phyloP scores from a whole-genome alignment of 2,329 filamentous ascomycete species.

The Claviceps sp. region DNA sequence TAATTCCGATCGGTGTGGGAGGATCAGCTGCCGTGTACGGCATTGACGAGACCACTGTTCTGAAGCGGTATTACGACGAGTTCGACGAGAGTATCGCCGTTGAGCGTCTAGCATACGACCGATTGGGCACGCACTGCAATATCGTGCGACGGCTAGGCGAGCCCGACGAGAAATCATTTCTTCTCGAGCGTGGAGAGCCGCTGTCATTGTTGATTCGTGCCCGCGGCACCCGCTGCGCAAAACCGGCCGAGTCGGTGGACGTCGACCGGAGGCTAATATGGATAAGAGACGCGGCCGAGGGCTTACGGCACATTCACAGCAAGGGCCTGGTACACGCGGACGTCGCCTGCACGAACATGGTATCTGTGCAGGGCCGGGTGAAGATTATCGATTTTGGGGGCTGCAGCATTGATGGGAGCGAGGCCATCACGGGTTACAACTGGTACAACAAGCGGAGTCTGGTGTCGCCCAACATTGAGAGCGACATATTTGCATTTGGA shows the following conservation, averaged over 20 bases:
- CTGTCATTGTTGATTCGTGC: background rate
- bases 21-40: conserved; percentile 4
- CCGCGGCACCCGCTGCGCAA: background rate
- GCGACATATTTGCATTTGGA: background rate
- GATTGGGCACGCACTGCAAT: conserved; percentile 3
- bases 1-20: conserved; percentile 1
- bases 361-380: background rate
- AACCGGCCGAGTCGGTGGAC: background rate
- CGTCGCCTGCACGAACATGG: conserved; percentile 5
- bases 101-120: conserved; percentile 4
- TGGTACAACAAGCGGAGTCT: conserved; percentile 1
- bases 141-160: conserved; percentile 3
- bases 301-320: conserved; percentile 2
- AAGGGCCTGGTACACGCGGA: conserved; percentile 5
- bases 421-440: conserved; percentile 4
- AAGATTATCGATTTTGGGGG: conserved; percentile 6
- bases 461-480: background rate
- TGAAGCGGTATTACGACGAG: conserved; percentile 5
- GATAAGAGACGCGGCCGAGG: conserved; percentile 1
- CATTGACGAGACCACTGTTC: conserved; percentile 4
- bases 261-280: conserved; percentile 3
- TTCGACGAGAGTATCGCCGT: conserved; percentile 1
- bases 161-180: conserved; percentile 1
- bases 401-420: conserved; percentile 4
- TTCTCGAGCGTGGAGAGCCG: conserved; percentile 4